Evolutionary conservation across 345 rosid species (phyloP), one percentile per base, ranked within the genome.

Genomic region (Salix koriyanagi): DNA sequence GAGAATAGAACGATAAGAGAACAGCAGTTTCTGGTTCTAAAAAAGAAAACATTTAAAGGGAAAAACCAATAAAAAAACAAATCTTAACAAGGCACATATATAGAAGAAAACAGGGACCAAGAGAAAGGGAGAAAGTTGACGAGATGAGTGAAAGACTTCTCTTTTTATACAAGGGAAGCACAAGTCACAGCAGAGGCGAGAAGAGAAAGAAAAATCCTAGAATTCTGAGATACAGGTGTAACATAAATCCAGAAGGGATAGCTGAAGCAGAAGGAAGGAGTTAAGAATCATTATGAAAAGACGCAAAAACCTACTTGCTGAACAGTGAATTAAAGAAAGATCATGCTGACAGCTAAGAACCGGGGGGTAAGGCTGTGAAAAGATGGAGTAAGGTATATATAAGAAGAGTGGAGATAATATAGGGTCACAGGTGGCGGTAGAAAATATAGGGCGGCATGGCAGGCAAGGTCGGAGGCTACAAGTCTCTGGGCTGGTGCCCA

Each of bases 331-430:
- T 75, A 67, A 81, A 84, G 76, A 76, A 72, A 52, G 80, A 80
- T 72, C 80, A 75, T 80, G 83, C 65, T 65, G 80, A 80, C 90
- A 88, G 88, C 86, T 87, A 87, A 86, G 87, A 2, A 19, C 0
- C 7, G 34, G 23, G 58, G 26, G 44, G 4, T 3, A 50, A 77
- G 73, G 75, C 76, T 83, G 78, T 56, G 23, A 67, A 81, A 34
- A 48, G 54, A 42, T 75, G 74, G 81, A 67, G 74, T 1, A 3
- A 7, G 19, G 13, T 2, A n/a, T 68, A 41, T 10, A 15, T 0
- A 65, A 65, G 64, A 5, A 32, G 68, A 65, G 41, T 7, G 68
- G 23, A 80, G 73, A 79, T 11, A 8, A 11, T 8, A 61, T 79
- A 84, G 87, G 79, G 73, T 85, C 70, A 82, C 88, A 76, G 88